Evolutionary conservation across 176 grass and related monocot species (phyloP).

Genomic region (Miscanthus lutarioriparius): DNA sequence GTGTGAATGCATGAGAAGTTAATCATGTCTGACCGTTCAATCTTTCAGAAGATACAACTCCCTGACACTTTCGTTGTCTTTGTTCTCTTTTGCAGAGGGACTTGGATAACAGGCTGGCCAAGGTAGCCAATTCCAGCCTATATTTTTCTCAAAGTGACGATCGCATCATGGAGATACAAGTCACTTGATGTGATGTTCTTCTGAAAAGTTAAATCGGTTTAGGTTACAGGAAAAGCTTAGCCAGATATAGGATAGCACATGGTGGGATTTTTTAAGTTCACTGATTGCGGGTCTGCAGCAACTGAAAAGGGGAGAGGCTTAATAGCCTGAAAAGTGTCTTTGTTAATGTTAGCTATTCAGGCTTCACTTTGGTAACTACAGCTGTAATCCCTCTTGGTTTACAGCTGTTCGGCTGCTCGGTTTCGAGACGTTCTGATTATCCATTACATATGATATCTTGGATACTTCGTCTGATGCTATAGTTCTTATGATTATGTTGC

Average conservation of each 20-base stretch:
- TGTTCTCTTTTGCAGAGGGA: constrained; percentile 38
- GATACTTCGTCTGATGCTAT: background rate
- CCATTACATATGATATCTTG: constrained; percentile 37
- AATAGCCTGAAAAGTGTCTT: constrained; percentile 22
- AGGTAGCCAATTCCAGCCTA: constrained; percentile 24
- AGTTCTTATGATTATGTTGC: background rate
- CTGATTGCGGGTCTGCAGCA: constrained; percentile 34
- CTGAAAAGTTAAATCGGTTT: constrained; percentile 43
- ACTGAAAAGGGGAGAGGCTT: background rate
- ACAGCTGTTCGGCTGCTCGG: constrained; percentile 7
- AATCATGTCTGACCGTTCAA: background rate
- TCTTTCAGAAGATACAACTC: background rate
- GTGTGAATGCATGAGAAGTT: background rate
- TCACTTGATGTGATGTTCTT: constrained; percentile 40
- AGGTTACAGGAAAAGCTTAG: constrained; percentile 46
- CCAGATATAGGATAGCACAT: constrained; percentile 46
- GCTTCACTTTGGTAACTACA: constrained; percentile 6
- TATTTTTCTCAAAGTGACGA: constrained; percentile 9
- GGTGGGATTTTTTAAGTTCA: constrained; percentile 42
- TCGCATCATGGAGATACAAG: constrained; percentile 24
- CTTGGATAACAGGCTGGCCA: constrained; percentile 25
- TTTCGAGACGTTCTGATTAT: constrained; percentile 20
- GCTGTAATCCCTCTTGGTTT: constrained; percentile 28
- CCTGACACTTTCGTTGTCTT: constrained; percentile 11
- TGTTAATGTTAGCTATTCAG: background rate